A percentile compares a stretch with the other conserved stretches of the same genome.
phyloP scores from a whole-genome alignment of 441 rosid species.

The Arabidopsis hybrid region DNA sequence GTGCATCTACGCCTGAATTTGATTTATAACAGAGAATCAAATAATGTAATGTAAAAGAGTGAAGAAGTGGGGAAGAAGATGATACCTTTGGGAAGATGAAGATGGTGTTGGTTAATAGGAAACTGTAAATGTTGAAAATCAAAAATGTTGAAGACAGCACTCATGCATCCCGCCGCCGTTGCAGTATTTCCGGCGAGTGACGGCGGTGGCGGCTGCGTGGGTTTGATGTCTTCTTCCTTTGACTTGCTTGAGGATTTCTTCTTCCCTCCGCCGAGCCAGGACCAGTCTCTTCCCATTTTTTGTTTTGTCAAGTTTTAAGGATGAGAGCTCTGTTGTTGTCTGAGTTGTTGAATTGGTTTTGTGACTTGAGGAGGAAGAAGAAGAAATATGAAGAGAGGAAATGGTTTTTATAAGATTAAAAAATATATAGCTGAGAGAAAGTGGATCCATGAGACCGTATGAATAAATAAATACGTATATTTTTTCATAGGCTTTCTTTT shows the following conservation, averaged over 20 bases:
- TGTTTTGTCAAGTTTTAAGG: not conserved
- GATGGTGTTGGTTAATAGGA: conserved; percentile 50
- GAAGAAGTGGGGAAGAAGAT: conserved; percentile 6
- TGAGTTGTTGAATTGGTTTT: conserved; percentile 17
- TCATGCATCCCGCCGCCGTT: conserved; percentile 73
- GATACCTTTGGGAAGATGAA: conserved; percentile 62
- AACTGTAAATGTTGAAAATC: conserved; percentile 71
- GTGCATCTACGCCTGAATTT: conserved; percentile 72
- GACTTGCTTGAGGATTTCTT: conserved; percentile 42
- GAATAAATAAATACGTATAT: conserved; percentile 5
- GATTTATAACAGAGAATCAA: conserved; percentile 16
- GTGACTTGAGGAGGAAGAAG: conserved; percentile 44
- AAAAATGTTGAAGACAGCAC: conserved; percentile 75
- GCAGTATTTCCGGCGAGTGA: conserved; percentile 20
- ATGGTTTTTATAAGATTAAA: conserved; percentile 29
- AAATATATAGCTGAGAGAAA: conserved; percentile 33
- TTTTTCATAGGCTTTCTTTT: conserved; percentile 10
- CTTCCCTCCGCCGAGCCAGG: conserved; percentile 42
- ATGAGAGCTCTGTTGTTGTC: conserved; percentile 1
- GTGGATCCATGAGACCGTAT: conserved; percentile 39
- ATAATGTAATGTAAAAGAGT: not conserved
- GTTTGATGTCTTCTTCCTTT: conserved; percentile 39
- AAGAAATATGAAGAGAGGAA: conserved; percentile 24
- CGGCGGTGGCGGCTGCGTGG: not conserved
- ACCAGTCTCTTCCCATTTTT: conserved; percentile 51